Evolutionary conservation across 2,329 filamentous ascomycete genomes (phyloP).

Genomic region (Gyromitra esculenta): DNA sequence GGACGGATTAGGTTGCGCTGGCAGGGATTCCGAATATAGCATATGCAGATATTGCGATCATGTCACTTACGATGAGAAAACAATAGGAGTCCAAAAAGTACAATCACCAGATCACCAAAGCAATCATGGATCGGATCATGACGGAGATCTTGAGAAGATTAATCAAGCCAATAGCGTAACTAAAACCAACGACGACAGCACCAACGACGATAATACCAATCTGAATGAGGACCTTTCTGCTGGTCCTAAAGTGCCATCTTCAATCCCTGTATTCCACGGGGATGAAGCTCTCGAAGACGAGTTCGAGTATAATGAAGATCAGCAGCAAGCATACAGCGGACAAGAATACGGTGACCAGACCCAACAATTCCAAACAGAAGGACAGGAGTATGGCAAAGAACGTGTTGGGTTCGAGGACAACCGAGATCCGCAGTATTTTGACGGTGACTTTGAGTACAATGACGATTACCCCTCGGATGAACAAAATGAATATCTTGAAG

Average conservation of each 20-base stretch:
- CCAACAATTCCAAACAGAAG: slow-evolving; percentile 38
- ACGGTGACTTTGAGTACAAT: slow-evolving; percentile 39
- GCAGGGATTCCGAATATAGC: not conserved
- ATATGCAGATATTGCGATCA: slow-evolving; percentile 31
- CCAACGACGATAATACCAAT: slow-evolving; percentile 10
- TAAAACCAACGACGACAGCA: slow-evolving; percentile 7
- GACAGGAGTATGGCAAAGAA: slow-evolving; percentile 27
- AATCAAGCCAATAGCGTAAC: not conserved
- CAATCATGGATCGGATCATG: slow-evolving; percentile 21
- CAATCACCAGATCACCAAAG: slow-evolving; percentile 23
- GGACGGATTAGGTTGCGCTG: not conserved
- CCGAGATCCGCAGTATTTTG: slow-evolving; percentile 31
- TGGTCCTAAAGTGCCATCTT: slow-evolving; percentile 36
- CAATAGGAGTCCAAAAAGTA: slow-evolving; percentile 12
- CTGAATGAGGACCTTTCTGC: slow-evolving; percentile 1
- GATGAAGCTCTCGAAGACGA: slow-evolving; percentile 35
- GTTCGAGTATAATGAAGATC: slow-evolving; percentile 43
- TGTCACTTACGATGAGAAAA: slow-evolving; percentile 34
- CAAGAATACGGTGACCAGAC: slow-evolving; percentile 36
- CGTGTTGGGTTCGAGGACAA: slow-evolving; percentile 22
- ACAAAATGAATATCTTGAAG: slow-evolving; percentile 42
- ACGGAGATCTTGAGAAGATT: slow-evolving; percentile 5
- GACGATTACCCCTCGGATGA: slow-evolving; percentile 41
- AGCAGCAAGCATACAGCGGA: slow-evolving; percentile 37
- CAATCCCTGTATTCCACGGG: slow-evolving; percentile 48